phyloP scores from a whole-genome alignment of 2,329 filamentous ascomycete species.

The Tolypocladium paradoxum region DNA sequence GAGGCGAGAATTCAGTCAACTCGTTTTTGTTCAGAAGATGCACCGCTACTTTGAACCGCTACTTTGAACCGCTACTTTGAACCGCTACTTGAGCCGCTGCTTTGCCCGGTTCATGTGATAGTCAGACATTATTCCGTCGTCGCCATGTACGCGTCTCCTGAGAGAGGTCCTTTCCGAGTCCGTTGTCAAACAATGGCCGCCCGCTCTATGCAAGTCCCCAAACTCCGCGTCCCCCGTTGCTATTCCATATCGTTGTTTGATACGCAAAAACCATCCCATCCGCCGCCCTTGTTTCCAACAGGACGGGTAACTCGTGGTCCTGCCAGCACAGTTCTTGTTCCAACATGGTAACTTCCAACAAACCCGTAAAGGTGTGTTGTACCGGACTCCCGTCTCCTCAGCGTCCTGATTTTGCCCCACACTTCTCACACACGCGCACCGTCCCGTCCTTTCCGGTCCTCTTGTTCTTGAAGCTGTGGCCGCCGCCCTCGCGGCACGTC shows the following conservation, averaged over 20 bases:
- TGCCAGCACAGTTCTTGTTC: background rate
- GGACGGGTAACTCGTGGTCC: too few relatives aligned
- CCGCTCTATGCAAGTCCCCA: background rate
- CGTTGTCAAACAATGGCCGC: background rate
- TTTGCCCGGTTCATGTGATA: background rate
- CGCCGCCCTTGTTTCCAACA: background rate
- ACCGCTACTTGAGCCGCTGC: background rate
- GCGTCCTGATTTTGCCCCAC: background rate
- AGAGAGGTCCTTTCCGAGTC: background rate
- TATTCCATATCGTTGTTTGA: background rate
- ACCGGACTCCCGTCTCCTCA: background rate
- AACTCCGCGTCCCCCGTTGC: background rate
- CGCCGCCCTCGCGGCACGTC: slow-evolving; percentile 4
- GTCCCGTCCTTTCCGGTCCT: slow-evolving; percentile 3
- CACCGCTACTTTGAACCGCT: background rate
- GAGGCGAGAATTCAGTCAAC: background rate
- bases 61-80: background rate
- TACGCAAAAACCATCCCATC: background rate
- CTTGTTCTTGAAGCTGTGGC: slow-evolving; percentile 1
- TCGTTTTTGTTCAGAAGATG: background rate
- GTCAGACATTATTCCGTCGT: background rate
- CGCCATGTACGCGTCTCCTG: background rate
- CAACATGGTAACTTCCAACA: too few relatives aligned
- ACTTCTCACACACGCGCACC: slow-evolving; percentile 6
- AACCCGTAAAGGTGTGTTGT: too few relatives aligned